Evolutionary conservation across 371 early-diverging fungal genomes (phyloP).

Genomic region (Lichtheimia hyalospora): DNA sequence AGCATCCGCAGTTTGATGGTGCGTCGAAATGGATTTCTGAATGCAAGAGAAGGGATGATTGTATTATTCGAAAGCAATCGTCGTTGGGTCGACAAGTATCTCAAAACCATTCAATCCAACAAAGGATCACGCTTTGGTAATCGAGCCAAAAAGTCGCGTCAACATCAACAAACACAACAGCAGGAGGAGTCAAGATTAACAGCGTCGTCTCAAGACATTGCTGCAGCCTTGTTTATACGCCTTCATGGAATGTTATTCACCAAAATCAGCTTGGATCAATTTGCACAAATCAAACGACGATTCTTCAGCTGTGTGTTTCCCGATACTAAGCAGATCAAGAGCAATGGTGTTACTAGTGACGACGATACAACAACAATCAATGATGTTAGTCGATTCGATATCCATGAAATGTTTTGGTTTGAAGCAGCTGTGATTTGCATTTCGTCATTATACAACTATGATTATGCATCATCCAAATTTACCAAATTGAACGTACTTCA

Average conservation of each 20-base stretch:
- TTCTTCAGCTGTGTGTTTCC: constrained; percentile 38
- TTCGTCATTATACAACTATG: constrained; percentile 54
- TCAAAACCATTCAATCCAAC: constrained; percentile 7
- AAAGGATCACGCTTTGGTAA: constrained; percentile 3
- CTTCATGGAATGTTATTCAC: constrained; percentile 70
- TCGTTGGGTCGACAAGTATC: constrained; percentile 30
- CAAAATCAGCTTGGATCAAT: constrained; percentile 64
- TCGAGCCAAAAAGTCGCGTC: constrained; percentile 5
- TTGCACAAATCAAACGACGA: constrained; percentile 35
- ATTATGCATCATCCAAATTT: constrained; percentile 50
- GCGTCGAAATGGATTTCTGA: constrained; percentile 43
- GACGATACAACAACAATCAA: not conserved
- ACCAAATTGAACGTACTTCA: constrained; percentile 33
- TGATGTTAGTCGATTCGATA: not conserved
- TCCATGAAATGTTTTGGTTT: constrained; percentile 51
- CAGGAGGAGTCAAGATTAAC: not conserved
- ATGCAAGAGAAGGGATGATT: constrained; percentile 47
- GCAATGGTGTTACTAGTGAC: not conserved
- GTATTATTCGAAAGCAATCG: constrained; percentile 47
- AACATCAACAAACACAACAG: constrained; percentile 5
- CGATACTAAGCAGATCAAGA: not conserved
- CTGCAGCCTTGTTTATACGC: constrained; percentile 49
- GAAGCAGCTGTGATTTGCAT: constrained; percentile 49
- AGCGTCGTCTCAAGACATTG: constrained; percentile 10
- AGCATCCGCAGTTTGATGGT: constrained; percentile 49